Conservation (phyloP, 306 rosid genomes). For the Quercus bicolor region DNA sequence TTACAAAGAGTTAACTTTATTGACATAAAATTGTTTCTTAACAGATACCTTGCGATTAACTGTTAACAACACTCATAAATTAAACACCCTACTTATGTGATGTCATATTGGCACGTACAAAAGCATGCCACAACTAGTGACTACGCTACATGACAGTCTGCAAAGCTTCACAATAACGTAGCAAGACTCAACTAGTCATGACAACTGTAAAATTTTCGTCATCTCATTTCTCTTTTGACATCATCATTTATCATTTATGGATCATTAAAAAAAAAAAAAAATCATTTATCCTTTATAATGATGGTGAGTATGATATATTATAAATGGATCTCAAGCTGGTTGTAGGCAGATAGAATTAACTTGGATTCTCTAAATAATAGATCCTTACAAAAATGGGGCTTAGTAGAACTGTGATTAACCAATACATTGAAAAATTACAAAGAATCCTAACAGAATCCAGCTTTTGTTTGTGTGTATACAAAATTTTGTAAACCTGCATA, state of each 20-base stretch:
- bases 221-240: no score
- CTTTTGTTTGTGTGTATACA: slow-evolving; percentile 22
- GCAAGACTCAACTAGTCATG: no score
- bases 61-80: no score
- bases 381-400: slow-evolving; percentile 39
- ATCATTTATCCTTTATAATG: not conserved
- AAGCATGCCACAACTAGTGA: no score
- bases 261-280: no score
- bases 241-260: no score
- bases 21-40: no score
- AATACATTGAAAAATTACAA: slow-evolving; percentile 34
- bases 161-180: not conserved
- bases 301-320: not conserved
- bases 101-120: no score
- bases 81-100: no score
- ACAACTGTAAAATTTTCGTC: not conserved
- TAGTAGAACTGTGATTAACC: slow-evolving; percentile 21
- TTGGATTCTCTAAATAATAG: not conserved
- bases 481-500: not conserved
- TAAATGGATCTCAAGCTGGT: not conserved
- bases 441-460: slow-evolving; percentile 36
- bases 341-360: not conserved
- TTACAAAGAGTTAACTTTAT: rapidly evolving
- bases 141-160: no score
- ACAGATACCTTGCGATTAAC: no score